Percentiles rank a stretch among this genome's conserved stretches.
Conservation (phyloP, 148 eudicot species). For the Camellia japonica region DNA sequence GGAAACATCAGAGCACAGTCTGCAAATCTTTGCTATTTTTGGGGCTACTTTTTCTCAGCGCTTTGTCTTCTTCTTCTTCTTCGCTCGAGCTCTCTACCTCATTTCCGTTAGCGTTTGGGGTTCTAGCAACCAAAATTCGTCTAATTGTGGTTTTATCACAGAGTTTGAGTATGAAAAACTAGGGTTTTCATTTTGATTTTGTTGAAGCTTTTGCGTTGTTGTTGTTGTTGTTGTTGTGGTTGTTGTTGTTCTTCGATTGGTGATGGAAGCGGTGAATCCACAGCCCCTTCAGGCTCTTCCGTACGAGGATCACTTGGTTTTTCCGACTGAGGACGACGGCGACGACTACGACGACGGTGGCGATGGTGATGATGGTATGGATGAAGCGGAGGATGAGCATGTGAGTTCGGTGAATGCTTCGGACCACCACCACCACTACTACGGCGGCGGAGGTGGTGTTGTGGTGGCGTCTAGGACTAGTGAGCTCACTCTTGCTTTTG, state of each 20-base stretch:
- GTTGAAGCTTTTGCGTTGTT: not conserved
- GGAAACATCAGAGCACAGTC: not conserved
- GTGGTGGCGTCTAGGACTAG: slow-evolving; percentile 20
- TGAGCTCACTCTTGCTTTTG: slow-evolving; percentile 42
- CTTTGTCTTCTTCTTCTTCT: not conserved
- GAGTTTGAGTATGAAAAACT: not conserved
- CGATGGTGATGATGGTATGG: slow-evolving; percentile 1
- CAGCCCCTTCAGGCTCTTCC: slow-evolving; percentile 20
- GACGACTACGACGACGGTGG: slow-evolving; percentile 8
- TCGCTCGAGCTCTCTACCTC: not conserved
- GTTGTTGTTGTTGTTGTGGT: not conserved
- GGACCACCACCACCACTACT: not conserved
- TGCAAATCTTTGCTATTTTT: slow-evolving; percentile 20
- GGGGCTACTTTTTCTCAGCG: not conserved
- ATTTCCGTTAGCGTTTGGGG: not conserved
- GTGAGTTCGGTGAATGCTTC: slow-evolving; percentile 1
- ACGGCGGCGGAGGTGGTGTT: slow-evolving; percentile 6
- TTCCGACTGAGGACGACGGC: not conserved
- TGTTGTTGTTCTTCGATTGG: not conserved
- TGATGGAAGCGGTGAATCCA: slow-evolving; percentile 18
- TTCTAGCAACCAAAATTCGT: too few relatives aligned
- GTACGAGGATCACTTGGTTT: slow-evolving; percentile 5
- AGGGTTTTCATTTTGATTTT: slow-evolving; percentile 1
- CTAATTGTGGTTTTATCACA: slow-evolving; percentile 1
- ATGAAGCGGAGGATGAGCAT: slow-evolving; percentile 8